A percentile compares a stretch with the other conserved stretches of the same genome.
Evolutionary conservation across 2,329 filamentous ascomycete genomes (phyloP).

Genomic region (Penicillium paneum): DNA sequence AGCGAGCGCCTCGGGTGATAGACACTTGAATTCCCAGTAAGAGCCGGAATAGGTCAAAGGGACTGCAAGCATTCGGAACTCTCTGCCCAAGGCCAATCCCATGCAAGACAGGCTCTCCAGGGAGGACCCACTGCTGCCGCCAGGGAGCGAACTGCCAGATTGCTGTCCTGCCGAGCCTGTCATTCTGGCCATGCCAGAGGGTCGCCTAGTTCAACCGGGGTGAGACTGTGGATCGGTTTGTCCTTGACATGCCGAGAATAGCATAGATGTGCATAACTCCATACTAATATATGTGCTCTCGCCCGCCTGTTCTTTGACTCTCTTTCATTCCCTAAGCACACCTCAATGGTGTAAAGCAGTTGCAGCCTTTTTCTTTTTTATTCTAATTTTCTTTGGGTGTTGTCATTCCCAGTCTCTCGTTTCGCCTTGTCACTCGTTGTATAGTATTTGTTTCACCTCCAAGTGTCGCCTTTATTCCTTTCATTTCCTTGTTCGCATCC

Average conservation of each 20-base stretch:
- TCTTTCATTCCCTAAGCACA: constrained; percentile 12
- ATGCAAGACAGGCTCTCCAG: not conserved
- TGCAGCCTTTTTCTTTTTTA: constrained; percentile 12
- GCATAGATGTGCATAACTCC: constrained; percentile 25
- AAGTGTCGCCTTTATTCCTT: constrained; percentile 14
- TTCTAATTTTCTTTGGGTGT: constrained; percentile 11
- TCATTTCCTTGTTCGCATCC: constrained; percentile 5
- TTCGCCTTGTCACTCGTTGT: constrained; percentile 24
- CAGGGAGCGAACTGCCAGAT: constrained; percentile 9
- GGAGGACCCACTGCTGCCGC: constrained; percentile 14
- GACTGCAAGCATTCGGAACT: not conserved
- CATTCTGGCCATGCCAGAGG: constrained; percentile 24
- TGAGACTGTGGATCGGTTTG: constrained; percentile 20
- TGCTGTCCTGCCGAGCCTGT: constrained; percentile 22
- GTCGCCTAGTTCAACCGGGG: constrained; percentile 21
- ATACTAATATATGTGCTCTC: constrained; percentile 21
- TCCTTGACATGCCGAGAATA: constrained; percentile 21
- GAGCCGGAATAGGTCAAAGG: not conserved
- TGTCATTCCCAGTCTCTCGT: constrained; percentile 22
- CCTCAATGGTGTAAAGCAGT: constrained; percentile 30
- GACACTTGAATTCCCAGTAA: constrained; percentile 5
- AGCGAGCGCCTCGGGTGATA: not conserved
- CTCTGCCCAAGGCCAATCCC: constrained; percentile 4
- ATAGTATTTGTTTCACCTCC: constrained; percentile 17
- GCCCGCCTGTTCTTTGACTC: constrained; percentile 6